Percentiles rank a stretch among this genome's conserved stretches.
These are phyloP conservation scores for Cardamine chenopodiifolia DNA, from an alignment of 345 rosid species.

Conservation along the genomic window DNA sequence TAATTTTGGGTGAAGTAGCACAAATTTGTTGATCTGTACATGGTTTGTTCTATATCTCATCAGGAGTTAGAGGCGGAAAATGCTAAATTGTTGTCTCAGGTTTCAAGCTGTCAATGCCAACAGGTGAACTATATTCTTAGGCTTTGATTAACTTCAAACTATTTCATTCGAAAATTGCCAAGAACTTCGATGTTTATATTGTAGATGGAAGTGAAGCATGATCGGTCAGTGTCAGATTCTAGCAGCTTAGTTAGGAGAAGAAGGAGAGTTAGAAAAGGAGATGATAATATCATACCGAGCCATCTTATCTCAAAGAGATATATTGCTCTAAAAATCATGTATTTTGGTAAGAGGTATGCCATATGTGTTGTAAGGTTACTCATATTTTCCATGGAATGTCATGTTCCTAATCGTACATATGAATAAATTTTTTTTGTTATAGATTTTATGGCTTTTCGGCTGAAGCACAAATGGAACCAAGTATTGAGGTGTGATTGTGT, in stretches of 20 bases:
- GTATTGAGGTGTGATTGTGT: constrained; percentile 63
- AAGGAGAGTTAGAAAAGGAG: constrained; percentile 34
- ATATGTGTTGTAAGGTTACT: not conserved
- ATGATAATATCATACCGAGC: constrained; percentile 31
- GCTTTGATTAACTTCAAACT: constrained; percentile 1
- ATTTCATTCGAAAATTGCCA: not conserved
- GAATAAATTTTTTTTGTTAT: constrained; percentile 21
- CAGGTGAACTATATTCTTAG: constrained; percentile 47
- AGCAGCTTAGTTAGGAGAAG: constrained; percentile 35
- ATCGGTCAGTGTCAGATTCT: constrained; percentile 30
- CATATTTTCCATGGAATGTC: not conserved
- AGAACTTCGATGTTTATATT: not conserved
- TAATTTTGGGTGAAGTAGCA: not conserved
- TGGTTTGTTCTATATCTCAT: not conserved
- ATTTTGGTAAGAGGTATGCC: constrained; percentile 85
- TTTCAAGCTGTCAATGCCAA: constrained; percentile 57
- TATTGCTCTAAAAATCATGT: constrained; percentile 81
- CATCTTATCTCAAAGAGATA: constrained; percentile 56
- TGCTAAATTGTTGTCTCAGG: constrained; percentile 50
- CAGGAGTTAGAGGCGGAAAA: constrained; percentile 76
- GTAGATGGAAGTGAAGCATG: constrained; percentile 45
- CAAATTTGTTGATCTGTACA: not conserved
- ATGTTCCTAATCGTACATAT: not conserved
- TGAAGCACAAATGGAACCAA: constrained; percentile 91
- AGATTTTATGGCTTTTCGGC: constrained; percentile 95